phyloP scores from a whole-genome alignment of 345 rosid species.

The Eucalyptus camaldulensis region DNA sequence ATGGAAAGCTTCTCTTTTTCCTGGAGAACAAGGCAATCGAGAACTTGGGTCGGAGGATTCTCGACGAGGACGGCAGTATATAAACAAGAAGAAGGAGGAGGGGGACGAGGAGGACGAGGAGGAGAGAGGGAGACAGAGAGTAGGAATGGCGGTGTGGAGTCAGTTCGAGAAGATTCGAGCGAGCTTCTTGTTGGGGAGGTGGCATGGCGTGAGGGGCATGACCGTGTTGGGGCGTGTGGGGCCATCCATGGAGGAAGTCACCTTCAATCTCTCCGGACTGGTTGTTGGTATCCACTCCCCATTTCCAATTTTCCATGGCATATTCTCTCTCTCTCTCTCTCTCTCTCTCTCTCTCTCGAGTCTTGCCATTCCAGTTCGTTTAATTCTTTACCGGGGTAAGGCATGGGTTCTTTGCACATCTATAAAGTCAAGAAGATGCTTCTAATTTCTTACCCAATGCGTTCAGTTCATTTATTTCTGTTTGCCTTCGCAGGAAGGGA shows the following conservation, averaged over 20 bases:
- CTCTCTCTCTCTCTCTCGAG: neutral
- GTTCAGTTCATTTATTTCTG: neutral
- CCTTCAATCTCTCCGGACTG: neutral
- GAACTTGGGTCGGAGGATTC: neutral
- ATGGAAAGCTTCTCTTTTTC: neutral
- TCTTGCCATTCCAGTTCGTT: neutral
- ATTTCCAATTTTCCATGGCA: neutral
- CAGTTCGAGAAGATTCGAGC: neutral
- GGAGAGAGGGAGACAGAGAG: neutral
- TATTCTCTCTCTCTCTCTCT: neutral
- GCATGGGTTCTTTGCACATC: neutral
- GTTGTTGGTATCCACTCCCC: neutral
- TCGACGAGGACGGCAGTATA: neutral
- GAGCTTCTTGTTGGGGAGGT: neutral
- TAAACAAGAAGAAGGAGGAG: neutral
- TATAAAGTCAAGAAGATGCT: neutral
- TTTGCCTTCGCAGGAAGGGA: neutral
- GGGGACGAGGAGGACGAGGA: neutral
- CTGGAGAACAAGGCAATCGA: neutral
- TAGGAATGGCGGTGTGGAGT: neutral
- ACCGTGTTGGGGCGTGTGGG: neutral
- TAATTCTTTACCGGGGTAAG: neutral
- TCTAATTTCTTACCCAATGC: neutral
- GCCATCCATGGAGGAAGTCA: neutral
- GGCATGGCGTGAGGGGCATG: neutral